Conservation (phyloP, 1,284 basidiomycete species). For the Naganishia albida region DNA sequence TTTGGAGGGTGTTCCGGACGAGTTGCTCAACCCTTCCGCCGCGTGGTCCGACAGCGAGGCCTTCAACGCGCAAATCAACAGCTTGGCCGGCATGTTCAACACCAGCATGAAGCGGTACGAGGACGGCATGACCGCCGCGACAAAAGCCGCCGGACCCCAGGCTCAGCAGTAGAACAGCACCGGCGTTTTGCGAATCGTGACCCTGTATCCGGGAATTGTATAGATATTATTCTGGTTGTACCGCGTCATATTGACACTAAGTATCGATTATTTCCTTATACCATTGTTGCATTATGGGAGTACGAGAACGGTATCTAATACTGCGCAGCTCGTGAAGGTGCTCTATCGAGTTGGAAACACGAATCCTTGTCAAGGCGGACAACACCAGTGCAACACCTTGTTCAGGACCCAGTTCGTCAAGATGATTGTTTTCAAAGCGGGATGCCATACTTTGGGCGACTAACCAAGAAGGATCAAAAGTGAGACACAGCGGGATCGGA, state of each 20-base stretch:
- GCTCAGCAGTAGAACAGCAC: background rate
- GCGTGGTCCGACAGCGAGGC: slow-evolving; percentile 86
- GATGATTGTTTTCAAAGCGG: background rate
- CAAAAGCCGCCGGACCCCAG: slow-evolving; percentile 57
- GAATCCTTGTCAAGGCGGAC: too few species aligned
- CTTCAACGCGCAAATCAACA: slow-evolving; percentile 78
- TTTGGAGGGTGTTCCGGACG: slow-evolving; percentile 80
- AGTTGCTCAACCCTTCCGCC: slow-evolving; percentile 79
- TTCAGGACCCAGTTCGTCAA: too few species aligned
- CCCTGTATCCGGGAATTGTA: slow-evolving; percentile 21
- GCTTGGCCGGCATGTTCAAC: slow-evolving; percentile 87
- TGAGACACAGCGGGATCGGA: slow-evolving; percentile 20
- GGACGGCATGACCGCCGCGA: slow-evolving; percentile 73
- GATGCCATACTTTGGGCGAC: background rate
- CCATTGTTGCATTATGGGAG: background rate
- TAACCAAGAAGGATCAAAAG: background rate
- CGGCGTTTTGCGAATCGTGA: background rate
- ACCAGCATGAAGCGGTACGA: slow-evolving; percentile 89
- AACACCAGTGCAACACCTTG: too few species aligned
- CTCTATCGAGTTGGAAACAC: too few species aligned
- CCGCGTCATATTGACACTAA: slow-evolving; percentile 15
- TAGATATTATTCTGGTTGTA: slow-evolving; percentile 23
- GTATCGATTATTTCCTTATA: slow-evolving; percentile 5
- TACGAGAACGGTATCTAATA: too few species aligned
- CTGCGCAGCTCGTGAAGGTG: too few species aligned